phyloP scores from a whole-genome alignment of 2,329 filamentous ascomycete species.

The Dothideomycetidae sp. region DNA sequence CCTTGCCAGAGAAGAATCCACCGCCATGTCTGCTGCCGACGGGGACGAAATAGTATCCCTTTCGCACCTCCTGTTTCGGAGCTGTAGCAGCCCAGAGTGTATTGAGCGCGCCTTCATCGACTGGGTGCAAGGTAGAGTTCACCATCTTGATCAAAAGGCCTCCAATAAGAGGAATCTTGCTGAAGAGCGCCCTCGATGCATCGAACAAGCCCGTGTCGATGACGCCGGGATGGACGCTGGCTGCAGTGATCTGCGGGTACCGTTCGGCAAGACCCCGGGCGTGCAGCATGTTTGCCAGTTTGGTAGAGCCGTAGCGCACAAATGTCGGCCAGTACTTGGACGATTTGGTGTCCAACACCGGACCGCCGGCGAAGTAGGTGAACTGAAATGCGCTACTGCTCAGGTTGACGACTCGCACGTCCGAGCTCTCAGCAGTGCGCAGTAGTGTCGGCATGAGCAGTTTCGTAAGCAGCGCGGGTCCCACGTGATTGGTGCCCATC shows the following conservation, averaged over 20 bases:
- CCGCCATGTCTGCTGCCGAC: slow-evolving; percentile 18
- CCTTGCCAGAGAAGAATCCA: slow-evolving; percentile 12
- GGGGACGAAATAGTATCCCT: slow-evolving; percentile 31
- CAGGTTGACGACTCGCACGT: slow-evolving; percentile 34
- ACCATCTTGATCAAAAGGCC: slow-evolving; percentile 14
- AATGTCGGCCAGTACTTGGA: slow-evolving; percentile 19
- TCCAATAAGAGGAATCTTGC: slow-evolving; percentile 13
- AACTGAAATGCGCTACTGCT: slow-evolving; percentile 20
- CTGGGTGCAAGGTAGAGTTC: slow-evolving; percentile 3
- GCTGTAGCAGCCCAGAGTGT: slow-evolving; percentile 30
- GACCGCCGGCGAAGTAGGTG: slow-evolving; percentile 18
- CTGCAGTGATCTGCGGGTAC: slow-evolving; percentile 32
- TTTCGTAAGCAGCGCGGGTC: slow-evolving; percentile 34
- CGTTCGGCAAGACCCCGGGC: slow-evolving; percentile 27
- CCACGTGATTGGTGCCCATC: slow-evolving; percentile 39
- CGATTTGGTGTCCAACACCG: slow-evolving; percentile 22
- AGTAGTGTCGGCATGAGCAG: slow-evolving; percentile 31
- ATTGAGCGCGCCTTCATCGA: slow-evolving; percentile 25
- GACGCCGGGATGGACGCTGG: slow-evolving; percentile 36
- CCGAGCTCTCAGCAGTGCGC: slow-evolving; percentile 26
- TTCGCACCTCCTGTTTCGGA: slow-evolving; percentile 23
- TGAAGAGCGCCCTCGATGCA: slow-evolving; percentile 15
- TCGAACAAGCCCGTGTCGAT: slow-evolving; percentile 32
- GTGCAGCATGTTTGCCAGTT: slow-evolving; percentile 38
- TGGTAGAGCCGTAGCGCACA: slow-evolving; percentile 34